These are phyloP conservation scores for Penicillium janthinellum DNA, from an alignment of 2,329 filamentous ascomycete genomes.

Conservation along the genomic window DNA sequence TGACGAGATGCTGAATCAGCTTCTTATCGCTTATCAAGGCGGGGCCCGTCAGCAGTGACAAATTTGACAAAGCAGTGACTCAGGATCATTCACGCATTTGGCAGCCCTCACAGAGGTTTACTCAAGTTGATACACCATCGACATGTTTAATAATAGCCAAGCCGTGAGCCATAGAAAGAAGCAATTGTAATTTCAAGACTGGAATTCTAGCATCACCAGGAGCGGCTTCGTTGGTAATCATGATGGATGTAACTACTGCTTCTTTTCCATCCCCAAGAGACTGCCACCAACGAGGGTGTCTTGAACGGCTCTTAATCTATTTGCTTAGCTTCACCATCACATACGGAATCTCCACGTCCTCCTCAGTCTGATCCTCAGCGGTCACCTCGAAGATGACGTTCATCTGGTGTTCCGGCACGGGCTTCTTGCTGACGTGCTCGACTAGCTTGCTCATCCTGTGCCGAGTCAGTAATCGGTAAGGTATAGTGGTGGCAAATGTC, in stretches of 20 bases:
- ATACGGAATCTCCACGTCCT: conserved; percentile 97
- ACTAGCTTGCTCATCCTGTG: conserved; percentile 82
- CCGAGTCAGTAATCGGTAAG: conserved; percentile 29
- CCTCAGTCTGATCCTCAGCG: conserved; percentile 80
- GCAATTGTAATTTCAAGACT: conserved; percentile 10
- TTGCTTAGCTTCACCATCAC: conserved; percentile 79
- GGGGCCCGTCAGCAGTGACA: conserved; percentile 19
- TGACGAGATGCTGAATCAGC: conserved; percentile 28
- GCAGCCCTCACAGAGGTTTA: background rate
- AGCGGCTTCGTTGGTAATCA: conserved; percentile 11
- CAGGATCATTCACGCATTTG: background rate
- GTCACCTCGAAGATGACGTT: conserved; percentile 97
- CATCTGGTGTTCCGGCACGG: conserved; percentile 86
- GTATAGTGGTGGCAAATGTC: background rate
- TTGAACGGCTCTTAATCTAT: conserved; percentile 13
- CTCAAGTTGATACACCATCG: background rate
- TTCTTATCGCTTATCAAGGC: conserved; percentile 7
- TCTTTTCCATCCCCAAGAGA: conserved; percentile 3
- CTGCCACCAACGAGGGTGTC: background rate
- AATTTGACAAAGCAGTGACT: conserved; percentile 30
- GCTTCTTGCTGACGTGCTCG: conserved; percentile 87
- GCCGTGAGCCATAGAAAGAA: background rate
- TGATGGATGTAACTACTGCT: conserved; percentile 16
- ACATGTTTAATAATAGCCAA: background rate
- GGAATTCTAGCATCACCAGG: conserved; percentile 13